Conservation (phyloP, 306 rosid genomes). For the Prinsepia uniflora region DNA sequence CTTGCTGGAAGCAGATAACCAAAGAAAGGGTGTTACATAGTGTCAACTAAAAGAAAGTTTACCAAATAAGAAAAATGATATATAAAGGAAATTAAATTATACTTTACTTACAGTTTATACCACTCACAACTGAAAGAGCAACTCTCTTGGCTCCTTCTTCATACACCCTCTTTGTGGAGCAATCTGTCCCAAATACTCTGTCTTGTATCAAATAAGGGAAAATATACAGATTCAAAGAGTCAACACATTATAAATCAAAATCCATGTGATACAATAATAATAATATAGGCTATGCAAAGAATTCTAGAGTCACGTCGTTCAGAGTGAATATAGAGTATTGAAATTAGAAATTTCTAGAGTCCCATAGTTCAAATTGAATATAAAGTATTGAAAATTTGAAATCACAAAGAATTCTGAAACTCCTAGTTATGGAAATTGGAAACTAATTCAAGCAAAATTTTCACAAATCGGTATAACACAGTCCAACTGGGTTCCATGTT, state of each 20-base stretch:
- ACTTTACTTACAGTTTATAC: slow-evolving; percentile 82
- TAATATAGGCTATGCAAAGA: slow-evolving; percentile 2
- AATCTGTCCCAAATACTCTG: slow-evolving; percentile 76
- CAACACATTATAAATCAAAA: slow-evolving; percentile 15
- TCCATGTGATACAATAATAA: slow-evolving; percentile 12
- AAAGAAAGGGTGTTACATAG: slow-evolving; percentile 10
- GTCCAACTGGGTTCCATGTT: background rate
- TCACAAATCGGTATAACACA: background rate
- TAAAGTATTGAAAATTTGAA: slow-evolving; percentile 17
- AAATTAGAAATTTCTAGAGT: background rate
- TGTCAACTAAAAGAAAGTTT: slow-evolving; percentile 16
- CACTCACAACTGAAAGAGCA: slow-evolving; percentile 86
- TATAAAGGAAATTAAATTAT: slow-evolving; percentile 15
- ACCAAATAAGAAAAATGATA: slow-evolving; percentile 16
- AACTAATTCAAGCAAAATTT: slow-evolving; percentile 26
- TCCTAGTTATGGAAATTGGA: background rate
- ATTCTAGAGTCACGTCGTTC: background rate
- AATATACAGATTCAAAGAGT: slow-evolving; percentile 25
- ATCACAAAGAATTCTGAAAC: slow-evolving; percentile 15
- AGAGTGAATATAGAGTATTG: background rate
- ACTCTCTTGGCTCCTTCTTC: slow-evolving; percentile 89
- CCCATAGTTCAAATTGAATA: background rate
- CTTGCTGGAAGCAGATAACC: slow-evolving; percentile 61
- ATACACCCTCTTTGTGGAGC: slow-evolving; percentile 79
- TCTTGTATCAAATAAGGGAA: slow-evolving; percentile 45